A percentile compares a stretch with the other conserved stretches of the same genome.
Evolutionary conservation across 805 yeast genomes (phyloP).

Genomic region (Metschnikowia henanensis): DNA sequence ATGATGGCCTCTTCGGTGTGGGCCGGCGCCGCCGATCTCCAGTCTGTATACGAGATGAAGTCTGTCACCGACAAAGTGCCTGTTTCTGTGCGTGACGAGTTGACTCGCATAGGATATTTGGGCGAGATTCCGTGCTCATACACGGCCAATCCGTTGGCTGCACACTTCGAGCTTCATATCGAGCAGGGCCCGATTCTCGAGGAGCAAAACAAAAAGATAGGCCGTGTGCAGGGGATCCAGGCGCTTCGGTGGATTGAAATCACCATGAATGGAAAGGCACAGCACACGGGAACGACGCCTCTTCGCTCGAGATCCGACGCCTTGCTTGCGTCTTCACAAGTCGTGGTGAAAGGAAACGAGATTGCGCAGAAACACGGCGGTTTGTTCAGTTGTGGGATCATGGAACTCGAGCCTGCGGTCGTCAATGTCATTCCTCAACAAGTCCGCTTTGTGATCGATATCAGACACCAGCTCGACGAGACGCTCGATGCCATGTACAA

Average conservation of each 20-base stretch:
- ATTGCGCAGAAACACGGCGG: conserved; percentile 54
- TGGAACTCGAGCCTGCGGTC: conserved; percentile 57
- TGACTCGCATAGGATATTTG: conserved; percentile 60
- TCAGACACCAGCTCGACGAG: conserved; percentile 54
- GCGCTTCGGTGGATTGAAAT: conserved; percentile 63
- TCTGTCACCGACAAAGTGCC: conserved; percentile 53
- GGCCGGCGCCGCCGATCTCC: conserved; percentile 51
- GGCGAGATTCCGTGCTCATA: conserved; percentile 53
- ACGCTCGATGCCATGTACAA: conserved; percentile 33
- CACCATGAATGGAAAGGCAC: conserved; percentile 60
- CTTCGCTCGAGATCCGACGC: conserved; percentile 61
- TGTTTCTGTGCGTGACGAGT: conserved; percentile 52
- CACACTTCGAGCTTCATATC: conserved; percentile 74
- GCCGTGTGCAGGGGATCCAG: conserved; percentile 67
- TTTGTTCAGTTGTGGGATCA: conserved; percentile 57
- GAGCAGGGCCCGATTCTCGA: conserved; percentile 78
- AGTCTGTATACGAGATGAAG: conserved; percentile 50
- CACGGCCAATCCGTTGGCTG: conserved; percentile 53
- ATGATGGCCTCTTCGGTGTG: conserved; percentile 69
- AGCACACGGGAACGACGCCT: conserved; percentile 77
- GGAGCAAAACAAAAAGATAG: conserved; percentile 52
- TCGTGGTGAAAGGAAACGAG: conserved; percentile 56
- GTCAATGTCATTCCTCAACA: conserved; percentile 68
- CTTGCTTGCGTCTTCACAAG: conserved; percentile 53
- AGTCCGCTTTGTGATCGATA: conserved; percentile 60